phyloP scores from a whole-genome alignment of 1,284 basidiomycete species.

The Phellopilus nigrolimitatus region DNA sequence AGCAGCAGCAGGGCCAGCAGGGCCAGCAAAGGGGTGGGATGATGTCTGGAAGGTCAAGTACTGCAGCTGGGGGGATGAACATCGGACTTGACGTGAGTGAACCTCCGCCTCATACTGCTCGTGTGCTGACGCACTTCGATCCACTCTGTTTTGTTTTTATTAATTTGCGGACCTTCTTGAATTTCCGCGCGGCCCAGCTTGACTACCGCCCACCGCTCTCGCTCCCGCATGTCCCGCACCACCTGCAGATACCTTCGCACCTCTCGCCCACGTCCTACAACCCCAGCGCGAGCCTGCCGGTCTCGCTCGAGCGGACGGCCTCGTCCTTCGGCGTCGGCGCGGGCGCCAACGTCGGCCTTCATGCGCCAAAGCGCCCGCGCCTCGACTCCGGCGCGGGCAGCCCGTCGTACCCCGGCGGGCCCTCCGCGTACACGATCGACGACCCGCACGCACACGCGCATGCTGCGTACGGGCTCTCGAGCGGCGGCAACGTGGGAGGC shows the following conservation, averaged over 20 bases:
- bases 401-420: conserved; percentile 6
- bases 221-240: not conserved
- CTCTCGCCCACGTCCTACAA: conserved; percentile 1
- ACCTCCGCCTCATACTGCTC: too few relatives aligned
- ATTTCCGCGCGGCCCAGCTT: not conserved
- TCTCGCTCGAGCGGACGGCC: conserved; percentile 13
- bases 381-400: conserved; percentile 10
- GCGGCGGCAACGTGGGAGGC: not conserved
- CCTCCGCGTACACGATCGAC: conserved; percentile 15
- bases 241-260: conserved; percentile 4
- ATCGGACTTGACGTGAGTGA: conserved; percentile 12
- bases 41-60: conserved; percentile 1
- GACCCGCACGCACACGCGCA: conserved; percentile 12
- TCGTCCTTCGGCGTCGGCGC: not conserved
- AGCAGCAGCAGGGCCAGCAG: not conserved
- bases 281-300: conserved; percentile 10
- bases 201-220: not conserved
- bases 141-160: not conserved
- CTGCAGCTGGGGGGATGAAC: not conserved
- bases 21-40: not conserved
- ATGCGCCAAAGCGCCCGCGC: conserved; percentile 7
- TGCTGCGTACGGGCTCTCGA: conserved; percentile 2
- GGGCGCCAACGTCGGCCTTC: not conserved
- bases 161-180: not conserved
- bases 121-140: not conserved